Conservation (phyloP, 768 basidiomycete species). For the Lactarius hatsudake region DNA sequence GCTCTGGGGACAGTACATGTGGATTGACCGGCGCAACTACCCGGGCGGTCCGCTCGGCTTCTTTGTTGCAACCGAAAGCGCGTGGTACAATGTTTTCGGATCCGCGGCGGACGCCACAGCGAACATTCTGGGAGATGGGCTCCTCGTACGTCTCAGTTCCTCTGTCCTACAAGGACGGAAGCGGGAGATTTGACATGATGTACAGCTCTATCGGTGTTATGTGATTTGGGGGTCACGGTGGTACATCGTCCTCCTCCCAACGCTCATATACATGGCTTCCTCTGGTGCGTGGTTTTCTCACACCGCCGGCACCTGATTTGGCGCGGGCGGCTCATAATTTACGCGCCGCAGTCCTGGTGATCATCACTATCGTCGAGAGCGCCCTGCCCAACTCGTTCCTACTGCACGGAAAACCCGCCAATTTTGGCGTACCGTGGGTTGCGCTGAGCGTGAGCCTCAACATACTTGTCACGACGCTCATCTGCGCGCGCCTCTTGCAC, state of each 20-base stretch:
- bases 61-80: constrained; percentile 22
- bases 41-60: constrained; percentile 32
- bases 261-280: constrained; percentile 30
- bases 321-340: neutral
- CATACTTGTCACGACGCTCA: constrained; percentile 41
- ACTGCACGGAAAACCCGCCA: constrained; percentile 39
- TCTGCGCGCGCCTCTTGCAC: constrained; percentile 39
- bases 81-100: constrained; percentile 32
- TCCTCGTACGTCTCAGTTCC: constrained; percentile 29
- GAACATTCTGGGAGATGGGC: constrained; percentile 31
- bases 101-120: constrained; percentile 29
- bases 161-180: neutral
- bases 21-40: constrained; percentile 29
- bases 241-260: constrained; percentile 29
- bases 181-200: neutral
- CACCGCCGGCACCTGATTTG: neutral
- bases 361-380: constrained; percentile 40
- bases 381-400: constrained; percentile 42
- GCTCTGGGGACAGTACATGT: constrained; percentile 34
- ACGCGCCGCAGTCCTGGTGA: constrained; percentile 36
- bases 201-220: constrained; percentile 31
- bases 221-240: constrained; percentile 31
- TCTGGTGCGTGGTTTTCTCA: constrained; percentile 23
- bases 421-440: constrained; percentile 43
- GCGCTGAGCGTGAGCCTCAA: constrained; percentile 42